A percentile compares a stretch with the other conserved stretches of the same genome.
Evolutionary conservation across 2,329 filamentous ascomycete species (phyloP).

Genomic region (Colletotrichum theobromicola): DNA sequence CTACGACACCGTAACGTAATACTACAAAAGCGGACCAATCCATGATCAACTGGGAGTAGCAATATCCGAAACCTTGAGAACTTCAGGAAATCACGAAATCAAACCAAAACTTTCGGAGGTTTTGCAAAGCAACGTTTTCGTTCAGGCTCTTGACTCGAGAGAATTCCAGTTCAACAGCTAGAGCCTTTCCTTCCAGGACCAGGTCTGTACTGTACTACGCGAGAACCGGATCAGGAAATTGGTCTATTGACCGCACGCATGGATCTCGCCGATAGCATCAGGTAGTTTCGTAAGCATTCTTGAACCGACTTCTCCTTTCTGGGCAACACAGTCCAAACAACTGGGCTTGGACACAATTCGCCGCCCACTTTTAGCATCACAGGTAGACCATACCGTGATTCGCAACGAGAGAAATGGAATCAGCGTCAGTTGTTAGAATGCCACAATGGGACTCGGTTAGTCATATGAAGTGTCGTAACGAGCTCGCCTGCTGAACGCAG

Average conservation of each 20-base stretch:
- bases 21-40: not conserved
- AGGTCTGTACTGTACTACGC: not conserved
- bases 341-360: not conserved
- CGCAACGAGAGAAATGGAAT: not conserved
- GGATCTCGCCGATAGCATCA: not conserved
- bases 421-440: not conserved
- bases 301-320: not conserved
- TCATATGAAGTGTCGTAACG: too few species aligned
- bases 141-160: not conserved
- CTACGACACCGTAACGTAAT: not conserved
- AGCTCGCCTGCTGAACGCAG: not conserved
- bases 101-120: not conserved
- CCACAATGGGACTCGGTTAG: not conserved
- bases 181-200: not conserved
- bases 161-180: not conserved
- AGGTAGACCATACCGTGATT: fast-evolving
- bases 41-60: fast-evolving
- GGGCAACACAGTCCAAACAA: not conserved
- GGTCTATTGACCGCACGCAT: not conserved
- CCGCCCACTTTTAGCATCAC: too few species aligned
- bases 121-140: not conserved
- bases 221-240: not conserved
- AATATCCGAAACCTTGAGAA: not conserved
- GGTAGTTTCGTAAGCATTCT: not conserved
- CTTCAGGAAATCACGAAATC: not conserved